Conservation (phyloP, 352 stramenopile species). For the Phytophthora foliorum region DNA sequence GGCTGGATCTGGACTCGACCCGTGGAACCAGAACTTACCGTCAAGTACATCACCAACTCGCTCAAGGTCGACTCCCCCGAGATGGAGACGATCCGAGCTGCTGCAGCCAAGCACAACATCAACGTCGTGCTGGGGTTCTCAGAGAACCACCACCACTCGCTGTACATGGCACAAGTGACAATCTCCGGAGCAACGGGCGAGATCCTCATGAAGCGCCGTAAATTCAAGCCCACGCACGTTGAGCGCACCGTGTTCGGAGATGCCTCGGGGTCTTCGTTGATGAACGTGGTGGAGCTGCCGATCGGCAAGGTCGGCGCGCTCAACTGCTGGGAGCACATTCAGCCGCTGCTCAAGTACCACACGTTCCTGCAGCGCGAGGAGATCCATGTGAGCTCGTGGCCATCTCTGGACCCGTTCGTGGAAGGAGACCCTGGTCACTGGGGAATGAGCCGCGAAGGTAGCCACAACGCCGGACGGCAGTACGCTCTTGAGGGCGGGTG, state of each 20-base stretch:
- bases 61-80: slow-evolving; percentile 29
- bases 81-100: slow-evolving; percentile 36
- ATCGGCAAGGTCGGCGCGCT: slow-evolving; percentile 32
- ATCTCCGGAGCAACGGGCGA: slow-evolving; percentile 27
- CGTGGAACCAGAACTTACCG: slow-evolving; percentile 22
- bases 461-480: slow-evolving; percentile 11
- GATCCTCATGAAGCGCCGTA: slow-evolving; percentile 38
- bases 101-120: slow-evolving; percentile 31
- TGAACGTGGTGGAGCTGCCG: slow-evolving; percentile 35
- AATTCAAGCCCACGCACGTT: slow-evolving; percentile 39
- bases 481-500: slow-evolving; percentile 33
- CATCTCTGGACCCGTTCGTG: slow-evolving; percentile 31
- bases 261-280: slow-evolving; percentile 27
- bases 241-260: slow-evolving; percentile 35
- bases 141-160: slow-evolving; percentile 42
- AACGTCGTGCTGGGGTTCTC: slow-evolving; percentile 39
- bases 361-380: slow-evolving; percentile 32
- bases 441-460: slow-evolving; percentile 31
- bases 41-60: slow-evolving; percentile 33
- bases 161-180: slow-evolving; percentile 36
- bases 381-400: slow-evolving; percentile 34
- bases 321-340: slow-evolving; percentile 34
- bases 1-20: slow-evolving; percentile 30
- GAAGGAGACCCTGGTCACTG: slow-evolving; percentile 28
- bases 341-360: slow-evolving; percentile 39